A percentile compares a stretch with the other conserved stretches of the same genome.
Evolutionary conservation across 495 filamentous ascomycete species (phyloP).

Genomic region (Hapsidospora chrysogenum): DNA sequence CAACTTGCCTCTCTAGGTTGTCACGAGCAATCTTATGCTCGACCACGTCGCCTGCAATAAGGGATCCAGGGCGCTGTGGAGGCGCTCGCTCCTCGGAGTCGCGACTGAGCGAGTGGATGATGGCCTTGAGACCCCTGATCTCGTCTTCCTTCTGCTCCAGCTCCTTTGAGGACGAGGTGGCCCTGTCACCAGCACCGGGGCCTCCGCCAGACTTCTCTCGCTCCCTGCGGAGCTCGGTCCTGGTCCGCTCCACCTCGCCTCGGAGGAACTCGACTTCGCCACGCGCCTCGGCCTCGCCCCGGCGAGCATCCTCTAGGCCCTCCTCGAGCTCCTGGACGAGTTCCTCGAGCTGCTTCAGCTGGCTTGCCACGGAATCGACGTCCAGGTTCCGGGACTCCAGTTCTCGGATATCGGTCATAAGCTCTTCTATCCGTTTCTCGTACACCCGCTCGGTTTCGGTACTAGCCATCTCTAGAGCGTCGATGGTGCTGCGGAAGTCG

Average conservation of each 20-base stretch:
- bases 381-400: conserved; percentile 70
- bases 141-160: conserved; percentile 93
- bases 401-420: conserved; percentile 73
- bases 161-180: conserved; percentile 33
- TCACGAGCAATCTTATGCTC: conserved; percentile 37
- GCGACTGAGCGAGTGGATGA: conserved; percentile 84
- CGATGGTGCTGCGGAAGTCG: conserved; percentile 91
- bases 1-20: conserved; percentile 52
- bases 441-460: conserved; percentile 97
- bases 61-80: conserved; percentile 20
- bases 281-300: conserved; percentile 92
- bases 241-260: conserved; percentile 88
- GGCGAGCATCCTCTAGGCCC: conserved; percentile 83
- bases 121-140: conserved; percentile 90
- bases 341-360: conserved; percentile 91
- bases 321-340: conserved; percentile 93
- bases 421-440: conserved; percentile 75
- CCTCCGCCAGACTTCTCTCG: conserved; percentile 68
- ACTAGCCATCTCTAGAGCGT: conserved; percentile 89
- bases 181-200: conserved; percentile 27
- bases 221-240: conserved; percentile 75
- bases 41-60: conserved; percentile 31
- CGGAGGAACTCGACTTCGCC: conserved; percentile 93
- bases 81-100: conserved; percentile 35
- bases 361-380: conserved; percentile 74